Evolutionary conservation across 371 early-diverging fungal genomes (phyloP), one percentile per base, ranked within the genome.

Genomic region (Zancudomyces culisetae): DNA sequence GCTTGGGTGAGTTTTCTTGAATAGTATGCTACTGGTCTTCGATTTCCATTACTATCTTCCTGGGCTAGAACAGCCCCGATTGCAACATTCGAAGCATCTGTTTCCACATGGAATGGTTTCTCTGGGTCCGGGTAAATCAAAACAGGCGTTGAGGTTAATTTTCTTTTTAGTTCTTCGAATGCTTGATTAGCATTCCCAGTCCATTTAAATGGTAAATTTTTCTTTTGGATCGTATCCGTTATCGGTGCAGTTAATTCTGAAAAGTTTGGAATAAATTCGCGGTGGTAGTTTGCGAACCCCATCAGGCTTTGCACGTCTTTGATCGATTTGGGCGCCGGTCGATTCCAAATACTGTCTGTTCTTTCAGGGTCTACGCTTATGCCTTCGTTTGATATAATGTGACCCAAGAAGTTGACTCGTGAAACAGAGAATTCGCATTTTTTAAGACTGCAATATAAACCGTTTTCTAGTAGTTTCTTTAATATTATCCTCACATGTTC

Each of bases 401-500:
- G 63, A 2, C 77, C 74, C 15, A 74, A 52, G 54, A 62, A 77
- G 6, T 63, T 60, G 13, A 77, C 21, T 27, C 63, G 54, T 0
- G 20, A 24, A 18, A 48, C 23, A 23, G 29, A 27, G 55, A 78
- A 76, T 18, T 60, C 45, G 54, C 76, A 79, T 53, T 82, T 82
- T 45, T 62, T 57, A 3, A 60, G 45, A 13, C 75, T 75, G n/a
- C 45, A 43, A 24, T 8, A n/a, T 22, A 43, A 24, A 10, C 26
- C 26, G n/a, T 43, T 43, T n/a, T 0, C 51, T 58, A 15, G 24
- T 2, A 79, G 60, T 10, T 55, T 26, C 0, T 59, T 13, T 0
- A 77, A 49, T 1, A 77, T 68, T 1, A 27, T 27, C 1, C 49
- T 24, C 10, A 74, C 42, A 49, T 78, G 69, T 8, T 45, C 1